A percentile compares a stretch with the other conserved stretches of the same genome.
These are phyloP conservation scores for Caloboletus firmus DNA, from an alignment of 1,284 basidiomycete species.

Conservation along the genomic window DNA sequence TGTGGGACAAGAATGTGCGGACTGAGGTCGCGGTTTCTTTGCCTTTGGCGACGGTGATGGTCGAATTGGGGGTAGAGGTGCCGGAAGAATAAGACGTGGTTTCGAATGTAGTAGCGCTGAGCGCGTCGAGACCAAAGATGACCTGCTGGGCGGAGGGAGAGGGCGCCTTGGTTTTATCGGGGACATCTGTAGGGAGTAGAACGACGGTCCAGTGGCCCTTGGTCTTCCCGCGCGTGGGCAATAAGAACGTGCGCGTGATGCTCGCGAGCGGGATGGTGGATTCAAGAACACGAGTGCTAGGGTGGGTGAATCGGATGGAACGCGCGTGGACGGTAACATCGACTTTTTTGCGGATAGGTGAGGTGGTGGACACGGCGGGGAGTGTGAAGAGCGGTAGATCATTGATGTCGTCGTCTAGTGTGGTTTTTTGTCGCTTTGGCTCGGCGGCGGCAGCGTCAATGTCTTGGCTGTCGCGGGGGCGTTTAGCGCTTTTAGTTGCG, in stretches of 20 bases:
- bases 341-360: conserved; percentile 70
- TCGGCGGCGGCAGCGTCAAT: conserved; percentile 5
- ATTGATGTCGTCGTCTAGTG: conserved; percentile 24
- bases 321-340: conserved; percentile 54
- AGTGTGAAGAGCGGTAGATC: conserved; percentile 53
- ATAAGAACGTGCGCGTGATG: conserved; percentile 57
- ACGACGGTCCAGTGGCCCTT: conserved; percentile 69
- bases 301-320: conserved; percentile 51
- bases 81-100: conserved; percentile 40
- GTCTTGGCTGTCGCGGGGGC: conserved; percentile 20
- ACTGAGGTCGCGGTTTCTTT: conserved; percentile 49
- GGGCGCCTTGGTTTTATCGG: conserved; percentile 39
- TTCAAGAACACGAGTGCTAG: conserved; percentile 46
- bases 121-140: conserved; percentile 65
- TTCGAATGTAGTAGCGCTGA: conserved; percentile 40
- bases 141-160: conserved; percentile 45
- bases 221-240: conserved; percentile 65
- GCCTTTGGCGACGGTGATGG: conserved; percentile 47
- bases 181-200: conserved; percentile 51
- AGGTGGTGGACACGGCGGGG: conserved; percentile 57
- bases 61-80: conserved; percentile 21
- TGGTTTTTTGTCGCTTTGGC: conserved; percentile 26
- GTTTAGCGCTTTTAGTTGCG: conserved; percentile 18
- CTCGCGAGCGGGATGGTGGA: conserved; percentile 46
- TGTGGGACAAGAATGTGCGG: conserved; percentile 51